Base-by-base conservation (phyloP, 108 stramenopile species). In the Cyclotella cryptica region DNA sequence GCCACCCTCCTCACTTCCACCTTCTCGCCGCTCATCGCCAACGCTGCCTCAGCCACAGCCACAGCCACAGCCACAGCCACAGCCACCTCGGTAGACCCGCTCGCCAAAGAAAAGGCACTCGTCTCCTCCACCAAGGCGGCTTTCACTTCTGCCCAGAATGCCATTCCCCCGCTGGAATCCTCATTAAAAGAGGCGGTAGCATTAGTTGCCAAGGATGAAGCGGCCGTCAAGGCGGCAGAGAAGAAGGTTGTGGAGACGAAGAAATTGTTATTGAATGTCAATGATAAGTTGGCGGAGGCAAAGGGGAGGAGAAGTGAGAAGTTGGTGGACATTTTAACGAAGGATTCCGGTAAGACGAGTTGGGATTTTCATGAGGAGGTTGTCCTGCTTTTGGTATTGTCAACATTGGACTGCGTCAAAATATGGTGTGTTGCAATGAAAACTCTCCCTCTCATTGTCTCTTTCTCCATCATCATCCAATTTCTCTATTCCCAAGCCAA, bases 281-380 rank as follows among this genome's bases (percentile, higher is more conserved):
- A 68, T 52, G 67, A 68, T 52, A 53, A 68, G 30, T 68, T 68
- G 51, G 67, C 49, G 19, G 35, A 53, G 67, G 49, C 51, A 0
- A 68, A 68, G 30, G 30, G n/a, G 29, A 52, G 17, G 49, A 29
- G 49, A 1, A 39, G 49, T 24, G 21, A 45, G 45, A 68, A 68
- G 67, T 52, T 68, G 49, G 46, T 68, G 28, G 67, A 68, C 18
- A 49, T 41, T 39, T 68, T 68, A 49, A 35, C 42, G 2, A 68
- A 53, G 49, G 67, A 68, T 52, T 17, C 27, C 52, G 67, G 67
- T 68, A 44, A 5, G 35, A n/a, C 35, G 35, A 6, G 35, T 35
- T 6, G 35, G n/a, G n/a, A n/a, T n/a, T n/a, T n/a, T n/a, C n/a
- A n/a, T n/a, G n/a, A n/a, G n/a, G n/a, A n/a, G n/a, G n/a, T n/a